phyloP scores from a whole-genome alignment of 2,329 filamentous ascomycete species.

The Colletotrichum lupini region DNA sequence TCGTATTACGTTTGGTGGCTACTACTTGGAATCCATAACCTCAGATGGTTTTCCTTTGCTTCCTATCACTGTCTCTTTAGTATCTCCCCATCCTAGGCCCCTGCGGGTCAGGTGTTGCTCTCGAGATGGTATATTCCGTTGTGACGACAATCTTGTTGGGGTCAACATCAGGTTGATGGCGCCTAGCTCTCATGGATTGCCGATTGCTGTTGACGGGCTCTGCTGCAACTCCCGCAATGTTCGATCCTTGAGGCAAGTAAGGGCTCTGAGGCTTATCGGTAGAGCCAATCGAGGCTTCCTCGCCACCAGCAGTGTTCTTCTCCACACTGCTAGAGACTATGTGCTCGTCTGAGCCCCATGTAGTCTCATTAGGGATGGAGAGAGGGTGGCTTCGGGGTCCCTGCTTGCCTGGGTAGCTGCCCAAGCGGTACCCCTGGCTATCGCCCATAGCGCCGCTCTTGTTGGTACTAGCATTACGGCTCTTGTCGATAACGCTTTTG shows the following conservation, averaged over 20 bases:
- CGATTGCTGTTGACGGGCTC: neutral
- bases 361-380: constrained; percentile 6
- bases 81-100: neutral
- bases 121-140: constrained; percentile 12
- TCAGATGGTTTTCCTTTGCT: no score
- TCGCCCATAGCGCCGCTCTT: constrained; percentile 2
- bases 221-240: neutral
- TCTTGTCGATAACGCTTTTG: constrained; percentile 39
- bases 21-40: no score
- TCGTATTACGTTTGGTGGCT: no score
- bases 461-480: constrained; percentile 26
- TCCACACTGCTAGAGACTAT: constrained; percentile 2
- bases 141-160: constrained; percentile 13
- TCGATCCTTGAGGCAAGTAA: neutral
- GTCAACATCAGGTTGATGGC: neutral
- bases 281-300: constrained; percentile 2
- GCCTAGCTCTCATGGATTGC: neutral
- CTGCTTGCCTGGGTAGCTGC: constrained; percentile 16
- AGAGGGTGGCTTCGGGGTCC: neutral
- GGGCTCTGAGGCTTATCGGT: neutral
- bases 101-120: neutral
- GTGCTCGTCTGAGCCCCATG: constrained; percentile 14
- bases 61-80: neutral
- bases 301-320: neutral
- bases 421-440: constrained; percentile 20